These are phyloP conservation scores for Ascosphaera pollenicola DNA, from an alignment of 2,329 filamentous ascomycete genomes.

Conservation along the genomic window DNA sequence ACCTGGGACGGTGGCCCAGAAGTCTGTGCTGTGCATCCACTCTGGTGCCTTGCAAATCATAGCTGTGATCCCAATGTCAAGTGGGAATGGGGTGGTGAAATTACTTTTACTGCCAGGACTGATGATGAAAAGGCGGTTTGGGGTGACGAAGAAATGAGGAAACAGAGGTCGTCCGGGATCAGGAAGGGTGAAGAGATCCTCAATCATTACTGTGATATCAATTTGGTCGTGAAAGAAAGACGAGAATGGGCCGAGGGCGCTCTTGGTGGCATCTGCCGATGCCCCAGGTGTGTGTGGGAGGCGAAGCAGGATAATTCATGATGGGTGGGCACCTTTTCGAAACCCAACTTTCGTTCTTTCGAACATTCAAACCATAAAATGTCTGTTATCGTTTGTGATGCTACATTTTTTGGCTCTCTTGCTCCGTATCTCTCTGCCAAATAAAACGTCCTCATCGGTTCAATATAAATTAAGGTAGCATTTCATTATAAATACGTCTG, in stretches of 20 bases:
- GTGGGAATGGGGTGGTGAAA: constrained; percentile 61
- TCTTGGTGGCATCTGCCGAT: constrained; percentile 75
- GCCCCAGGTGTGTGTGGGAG: constrained; percentile 59
- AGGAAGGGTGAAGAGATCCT: constrained; percentile 63
- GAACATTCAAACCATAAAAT: too few species aligned
- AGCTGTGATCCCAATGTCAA: constrained; percentile 85
- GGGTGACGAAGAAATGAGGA: constrained; percentile 10
- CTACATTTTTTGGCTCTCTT: too few species aligned
- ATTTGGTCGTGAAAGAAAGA: constrained; percentile 52
- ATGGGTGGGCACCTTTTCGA: neutral
- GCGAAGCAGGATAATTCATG: constrained; percentile 10
- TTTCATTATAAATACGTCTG: too few species aligned
- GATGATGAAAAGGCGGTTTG: constrained; percentile 16
- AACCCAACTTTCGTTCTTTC: neutral
- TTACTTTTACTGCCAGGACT: constrained; percentile 16
- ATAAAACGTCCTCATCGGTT: too few species aligned
- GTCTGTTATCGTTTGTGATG: too few species aligned
- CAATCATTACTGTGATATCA: constrained; percentile 86
- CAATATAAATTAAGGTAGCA: too few species aligned
- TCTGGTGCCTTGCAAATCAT: constrained; percentile 94
- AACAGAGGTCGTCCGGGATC: constrained; percentile 32
- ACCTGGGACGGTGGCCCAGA: constrained; percentile 63
- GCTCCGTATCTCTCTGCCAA: too few species aligned
- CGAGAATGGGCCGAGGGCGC: constrained; percentile 78
- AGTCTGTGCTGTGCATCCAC: constrained; percentile 76